Evolutionary conservation across 495 filamentous ascomycete species (phyloP), one percentile per base, ranked within the genome.

Genomic region (Evernia prunastri): DNA sequence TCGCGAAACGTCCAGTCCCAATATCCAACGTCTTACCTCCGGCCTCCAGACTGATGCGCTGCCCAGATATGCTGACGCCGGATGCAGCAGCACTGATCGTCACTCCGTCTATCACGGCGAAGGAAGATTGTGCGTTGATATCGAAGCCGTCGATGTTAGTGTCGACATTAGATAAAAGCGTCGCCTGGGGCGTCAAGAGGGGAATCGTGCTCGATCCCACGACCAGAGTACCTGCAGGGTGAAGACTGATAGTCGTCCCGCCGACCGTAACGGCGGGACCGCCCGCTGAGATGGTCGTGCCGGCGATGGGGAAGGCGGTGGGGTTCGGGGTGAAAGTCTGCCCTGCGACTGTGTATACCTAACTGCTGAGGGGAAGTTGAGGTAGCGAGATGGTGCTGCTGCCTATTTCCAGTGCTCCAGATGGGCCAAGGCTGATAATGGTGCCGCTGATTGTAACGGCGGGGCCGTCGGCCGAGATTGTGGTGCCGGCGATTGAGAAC

Each of bases 241-340:
- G 29, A 4, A 67, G 57, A 29, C 60, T 57, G 31, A 63, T 53
- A 15, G 56, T 42, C 36, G 61, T 56, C 2, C 51, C 51, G 25
- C 23, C 12, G 10, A 56, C 7, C 51, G 23, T 29, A 2, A 56
- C 51, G 17, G 23, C 51, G 11, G 51, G 31, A 18, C 51, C 51
- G 1, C 51, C 51, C 2, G 51, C 25, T 18, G 51, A 29, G 31
- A 56, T 27, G 25, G 51, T 29, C 5, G 51, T 56, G 3, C 51
- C 51, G 31, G 27, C 51, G 47, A 63, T 57, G 9, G 53, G 23
- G 25, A 63, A 57, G 1, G 47, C 51, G 31, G 51, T 54, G 5
- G 61, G 51, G 31, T 56, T 31, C 5, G 51, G 11, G 5, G 51
- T 56, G 51, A 56, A 56, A 18, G 29, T 18, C 11, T 43, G 40